These are phyloP conservation scores for Bassia scoparia DNA, from an alignment of 148 eudicot species.

Conservation along the genomic window DNA sequence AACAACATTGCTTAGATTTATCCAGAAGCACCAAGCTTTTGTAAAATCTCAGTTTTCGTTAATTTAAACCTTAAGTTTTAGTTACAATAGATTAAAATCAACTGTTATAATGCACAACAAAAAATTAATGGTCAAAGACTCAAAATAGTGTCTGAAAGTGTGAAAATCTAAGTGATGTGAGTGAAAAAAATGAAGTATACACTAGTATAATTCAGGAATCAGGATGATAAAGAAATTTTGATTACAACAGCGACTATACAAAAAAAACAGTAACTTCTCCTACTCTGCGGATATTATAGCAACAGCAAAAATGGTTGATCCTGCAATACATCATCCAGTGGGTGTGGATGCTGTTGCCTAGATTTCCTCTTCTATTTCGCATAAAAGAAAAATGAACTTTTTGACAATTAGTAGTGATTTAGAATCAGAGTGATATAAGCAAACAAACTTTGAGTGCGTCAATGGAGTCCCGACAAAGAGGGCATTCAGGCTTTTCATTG, in stretches of 20 bases:
- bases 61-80: too few relatives aligned
- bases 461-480: conserved; percentile 85
- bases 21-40: too few relatives aligned
- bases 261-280: background rate
- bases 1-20: too few relatives aligned
- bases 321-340: background rate
- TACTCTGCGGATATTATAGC: background rate
- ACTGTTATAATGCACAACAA: too few relatives aligned
- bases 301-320: background rate
- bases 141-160: too few relatives aligned
- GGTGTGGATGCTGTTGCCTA: too few relatives aligned
- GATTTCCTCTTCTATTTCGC: background rate
- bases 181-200: too few relatives aligned
- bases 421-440: conserved; percentile 92
- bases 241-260: background rate
- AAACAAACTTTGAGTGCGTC: conserved; percentile 89
- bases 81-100: too few relatives aligned
- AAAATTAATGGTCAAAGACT: too few relatives aligned
- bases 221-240: background rate
- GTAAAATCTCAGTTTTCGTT: too few relatives aligned
- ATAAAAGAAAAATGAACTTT: background rate
- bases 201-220: too few relatives aligned
- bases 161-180: too few relatives aligned
- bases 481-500: conserved; percentile 98
- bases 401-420: conserved; percentile 8